Evolutionary conservation across 129 eudicot genomes (phyloP).

Genomic region (Logfia minima): DNA sequence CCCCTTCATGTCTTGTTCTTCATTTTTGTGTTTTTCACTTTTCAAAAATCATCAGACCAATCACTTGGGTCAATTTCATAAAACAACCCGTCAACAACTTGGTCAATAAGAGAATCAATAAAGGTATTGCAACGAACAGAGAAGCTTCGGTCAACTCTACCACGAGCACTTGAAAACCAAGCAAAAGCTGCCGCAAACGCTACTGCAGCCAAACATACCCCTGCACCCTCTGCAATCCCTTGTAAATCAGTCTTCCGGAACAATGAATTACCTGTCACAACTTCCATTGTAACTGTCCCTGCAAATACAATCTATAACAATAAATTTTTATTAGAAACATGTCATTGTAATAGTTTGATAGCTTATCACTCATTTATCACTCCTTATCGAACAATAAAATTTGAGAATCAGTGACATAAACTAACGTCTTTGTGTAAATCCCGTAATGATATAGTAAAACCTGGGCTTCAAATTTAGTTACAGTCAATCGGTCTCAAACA

Average conservation of each 20-base stretch:
- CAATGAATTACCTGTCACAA: constrained; percentile 75
- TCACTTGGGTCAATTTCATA: constrained; percentile 61
- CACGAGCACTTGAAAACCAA: constrained; percentile 73
- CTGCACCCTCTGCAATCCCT: constrained; percentile 73
- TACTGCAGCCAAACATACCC: constrained; percentile 63
- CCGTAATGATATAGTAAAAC: neutral
- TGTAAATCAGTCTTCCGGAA: constrained; percentile 77
- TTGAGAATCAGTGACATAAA: neutral
- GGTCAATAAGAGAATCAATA: constrained; percentile 81
- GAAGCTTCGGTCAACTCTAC: constrained; percentile 63
- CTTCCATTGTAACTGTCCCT: constrained; percentile 62
- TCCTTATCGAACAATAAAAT: neutral
- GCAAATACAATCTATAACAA: constrained; percentile 72
- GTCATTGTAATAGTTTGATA: neutral
- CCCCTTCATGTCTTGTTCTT: constrained; percentile 7
- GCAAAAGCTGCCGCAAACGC: constrained; percentile 80
- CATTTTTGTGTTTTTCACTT: neutral
- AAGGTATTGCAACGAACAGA: constrained; percentile 65
- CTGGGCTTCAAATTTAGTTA: neutral
- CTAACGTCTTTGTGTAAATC: neutral
- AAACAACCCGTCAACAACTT: constrained; percentile 81
- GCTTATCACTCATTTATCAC: neutral
- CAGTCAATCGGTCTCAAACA: neutral
- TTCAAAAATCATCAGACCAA: constrained; percentile 61
- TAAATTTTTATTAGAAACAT: neutral